phyloP scores from a whole-genome alignment of 768 basidiomycete species.

The Asterophora lycoperdoides region DNA sequence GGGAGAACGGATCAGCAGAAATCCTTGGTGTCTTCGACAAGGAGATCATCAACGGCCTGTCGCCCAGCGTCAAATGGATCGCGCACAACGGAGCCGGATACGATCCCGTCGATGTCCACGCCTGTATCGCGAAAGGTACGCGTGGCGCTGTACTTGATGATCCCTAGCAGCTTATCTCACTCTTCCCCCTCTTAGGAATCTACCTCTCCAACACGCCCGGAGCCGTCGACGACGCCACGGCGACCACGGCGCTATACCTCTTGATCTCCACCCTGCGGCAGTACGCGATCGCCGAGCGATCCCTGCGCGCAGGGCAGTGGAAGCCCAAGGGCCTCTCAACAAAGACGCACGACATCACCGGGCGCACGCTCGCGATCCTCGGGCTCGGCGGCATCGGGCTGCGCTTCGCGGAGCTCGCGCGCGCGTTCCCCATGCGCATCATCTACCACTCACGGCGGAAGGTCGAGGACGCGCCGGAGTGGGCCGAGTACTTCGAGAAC shows the following conservation, averaged over 20 bases:
- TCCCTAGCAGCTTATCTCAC: not conserved
- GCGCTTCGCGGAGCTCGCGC: constrained; percentile 64
- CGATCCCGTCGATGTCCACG: constrained; percentile 77
- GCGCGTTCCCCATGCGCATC: constrained; percentile 85
- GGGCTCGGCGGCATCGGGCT: constrained; percentile 77
- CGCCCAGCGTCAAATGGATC: constrained; percentile 74
- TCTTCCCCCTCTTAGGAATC: constrained; percentile 45
- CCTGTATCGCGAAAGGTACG: constrained; percentile 66
- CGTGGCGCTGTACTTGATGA: not conserved
- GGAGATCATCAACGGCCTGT: constrained; percentile 67
- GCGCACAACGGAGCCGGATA: constrained; percentile 93
- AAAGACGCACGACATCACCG: constrained; percentile 58
- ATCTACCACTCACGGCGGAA: constrained; percentile 72
- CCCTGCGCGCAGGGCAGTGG: constrained; percentile 55
- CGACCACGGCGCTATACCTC: constrained; percentile 83
- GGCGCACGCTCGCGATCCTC: constrained; percentile 66
- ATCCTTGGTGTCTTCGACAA: constrained; percentile 76
- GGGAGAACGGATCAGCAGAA: constrained; percentile 63
- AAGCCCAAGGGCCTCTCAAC: constrained; percentile 47
- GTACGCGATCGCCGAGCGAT: constrained; percentile 61
- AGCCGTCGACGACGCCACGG: constrained; percentile 88
- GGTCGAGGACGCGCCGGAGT: constrained; percentile 55
- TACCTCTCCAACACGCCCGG: constrained; percentile 84
- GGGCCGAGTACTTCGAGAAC: constrained; percentile 70
- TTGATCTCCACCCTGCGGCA: constrained; percentile 75